A percentile compares a stretch with the other conserved stretches of the same genome.
Conservation (phyloP, 1,284 basidiomycete genomes). For the Rhodotorula mucilaginosa region DNA sequence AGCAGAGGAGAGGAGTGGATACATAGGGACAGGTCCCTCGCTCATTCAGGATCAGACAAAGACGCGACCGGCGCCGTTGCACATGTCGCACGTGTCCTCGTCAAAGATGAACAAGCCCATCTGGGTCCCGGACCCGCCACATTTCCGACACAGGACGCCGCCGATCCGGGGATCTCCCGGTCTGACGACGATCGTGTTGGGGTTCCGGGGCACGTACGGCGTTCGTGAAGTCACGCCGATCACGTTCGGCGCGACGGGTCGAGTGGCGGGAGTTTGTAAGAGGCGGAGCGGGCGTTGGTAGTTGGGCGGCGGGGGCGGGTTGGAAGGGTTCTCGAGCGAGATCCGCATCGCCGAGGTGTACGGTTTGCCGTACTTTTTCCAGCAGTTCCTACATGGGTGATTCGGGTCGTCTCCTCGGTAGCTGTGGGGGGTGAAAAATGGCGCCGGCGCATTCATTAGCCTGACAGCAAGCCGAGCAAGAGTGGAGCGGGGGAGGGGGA, state of each 20-base stretch:
- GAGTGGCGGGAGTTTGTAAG: constrained; percentile 9
- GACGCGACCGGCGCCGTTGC: constrained; percentile 15
- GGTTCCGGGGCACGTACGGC: not conserved
- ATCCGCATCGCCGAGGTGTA: constrained; percentile 19
- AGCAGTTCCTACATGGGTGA: constrained; percentile 38
- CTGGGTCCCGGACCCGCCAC: constrained; percentile 28
- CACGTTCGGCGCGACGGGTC: constrained; percentile 5
- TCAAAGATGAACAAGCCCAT: constrained; percentile 31
- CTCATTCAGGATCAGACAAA: not conserved
- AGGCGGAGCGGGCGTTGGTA: constrained; percentile 35
- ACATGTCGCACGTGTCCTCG: constrained; percentile 20
- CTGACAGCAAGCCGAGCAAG: too few relatives aligned
- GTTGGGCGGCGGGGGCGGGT: constrained; percentile 17
- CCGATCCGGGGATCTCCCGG: constrained; percentile 45
- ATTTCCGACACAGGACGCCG: constrained; percentile 26
- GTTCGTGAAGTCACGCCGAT: not conserved
- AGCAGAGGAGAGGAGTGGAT: too few relatives aligned
- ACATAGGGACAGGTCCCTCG: too few relatives aligned
- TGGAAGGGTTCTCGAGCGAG: not conserved
- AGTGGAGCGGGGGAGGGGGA: too few relatives aligned
- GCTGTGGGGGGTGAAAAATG: not conserved
- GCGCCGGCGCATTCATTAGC: too few relatives aligned
- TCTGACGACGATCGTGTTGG: constrained; percentile 23
- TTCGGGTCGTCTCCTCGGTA: constrained; percentile 31
- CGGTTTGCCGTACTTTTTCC: constrained; percentile 33